Conservation (phyloP, 352 stramenopile genomes). For the Pythium sp. region DNA sequence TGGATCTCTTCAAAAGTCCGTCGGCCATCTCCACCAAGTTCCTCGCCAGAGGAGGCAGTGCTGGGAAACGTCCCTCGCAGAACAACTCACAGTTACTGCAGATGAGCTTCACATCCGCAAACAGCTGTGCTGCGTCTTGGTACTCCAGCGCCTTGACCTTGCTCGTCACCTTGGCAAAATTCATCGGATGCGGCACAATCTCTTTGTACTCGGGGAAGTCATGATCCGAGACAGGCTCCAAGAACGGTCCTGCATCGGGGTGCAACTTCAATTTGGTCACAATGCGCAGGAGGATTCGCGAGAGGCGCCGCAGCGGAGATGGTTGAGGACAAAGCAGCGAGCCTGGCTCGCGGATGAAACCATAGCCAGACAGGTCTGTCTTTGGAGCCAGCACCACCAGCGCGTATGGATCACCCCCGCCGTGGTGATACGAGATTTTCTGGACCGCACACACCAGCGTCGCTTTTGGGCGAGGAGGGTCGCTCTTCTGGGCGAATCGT, state of each 20-base stretch:
- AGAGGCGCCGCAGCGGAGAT: conserved; percentile 54
- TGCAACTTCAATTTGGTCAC: conserved; percentile 62
- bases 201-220: conserved; percentile 86
- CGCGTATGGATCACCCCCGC: conserved; percentile 78
- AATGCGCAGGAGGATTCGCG: conserved; percentile 58
- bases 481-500: conserved; percentile 68
- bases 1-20: conserved; percentile 61
- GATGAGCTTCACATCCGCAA: conserved; percentile 68
- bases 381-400: conserved; percentile 52
- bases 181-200: conserved; percentile 73
- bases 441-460: conserved; percentile 63
- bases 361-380: conserved; percentile 24
- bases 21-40: conserved; percentile 70
- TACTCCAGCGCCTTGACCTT: conserved; percentile 66
- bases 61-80: conserved; percentile 76
- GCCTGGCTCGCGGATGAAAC: conserved; percentile 31
- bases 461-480: conserved; percentile 39
- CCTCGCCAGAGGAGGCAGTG: conserved; percentile 64
- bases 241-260: conserved; percentile 61
- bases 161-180: conserved; percentile 52
- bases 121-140: conserved; percentile 45
- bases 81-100: conserved; percentile 79
- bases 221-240: conserved; percentile 74
- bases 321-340: conserved; percentile 59
- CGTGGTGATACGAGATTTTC: conserved; percentile 75